Base-by-base conservation (phyloP, 345 rosid genomes). In the Lepidium aucheri region DNA sequence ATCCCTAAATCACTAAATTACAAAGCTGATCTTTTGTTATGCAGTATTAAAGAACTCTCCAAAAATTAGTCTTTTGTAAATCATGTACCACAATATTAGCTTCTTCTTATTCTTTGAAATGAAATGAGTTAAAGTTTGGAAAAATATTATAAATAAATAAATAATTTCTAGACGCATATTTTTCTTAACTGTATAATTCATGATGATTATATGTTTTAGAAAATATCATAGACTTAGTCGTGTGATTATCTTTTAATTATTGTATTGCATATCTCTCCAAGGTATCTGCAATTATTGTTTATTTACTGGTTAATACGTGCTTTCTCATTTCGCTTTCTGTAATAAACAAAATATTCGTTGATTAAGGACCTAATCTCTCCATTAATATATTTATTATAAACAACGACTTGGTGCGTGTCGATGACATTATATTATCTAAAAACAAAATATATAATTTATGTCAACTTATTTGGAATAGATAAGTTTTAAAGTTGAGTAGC, bases 301-400 rank as follows among this genome's bases (percentile, higher is more conserved):
- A 53, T 9, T 63, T 42, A 46, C n/a, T 18, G 24, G 6, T 16
- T 56, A 40, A 40, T 47, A 57, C 65, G 63, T 55, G 54, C 5
- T 66, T 58, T 40, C 9, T 34, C 76, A 35, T 65, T 43, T 59
- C 7, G 49, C 50, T 52, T 59, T 52, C 17, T 34, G 42, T 34
- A 12, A 28, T 28, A 34, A 56, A 46, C 24, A 47, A 65, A 34
- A 72, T 57, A 57, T 41, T 49, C 61, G 33, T 58, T 46, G 33
- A 20, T 13, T 46, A 56, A 47, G 54, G 54, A 65, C 71, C 43
- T 50, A 64, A 58, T 50, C 42, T 4, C 55, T 50, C 53, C 60
- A 58, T 58, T 58, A 50, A 43, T 45, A 57, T 32, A 36, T 33
- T 50, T 56, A 47, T 72, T 49, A 28, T 46, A 49, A 69, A 70